Evolutionary conservation across 2,329 filamentous ascomycete species (phyloP).

Genomic region (Aschersonia sp.): DNA sequence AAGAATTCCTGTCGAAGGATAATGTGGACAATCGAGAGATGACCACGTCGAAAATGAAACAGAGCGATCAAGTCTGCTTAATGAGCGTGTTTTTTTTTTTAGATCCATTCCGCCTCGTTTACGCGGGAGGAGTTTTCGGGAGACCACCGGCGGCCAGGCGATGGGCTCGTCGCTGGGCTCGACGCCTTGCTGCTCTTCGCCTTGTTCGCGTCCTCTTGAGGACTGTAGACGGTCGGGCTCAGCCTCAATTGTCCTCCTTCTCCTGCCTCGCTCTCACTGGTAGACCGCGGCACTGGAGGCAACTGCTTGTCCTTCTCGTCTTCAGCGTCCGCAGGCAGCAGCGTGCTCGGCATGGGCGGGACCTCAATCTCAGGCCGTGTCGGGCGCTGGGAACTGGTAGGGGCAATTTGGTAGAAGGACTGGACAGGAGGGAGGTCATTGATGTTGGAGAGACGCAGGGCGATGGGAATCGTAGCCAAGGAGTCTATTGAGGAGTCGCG

Average conservation of each 20-base stretch:
- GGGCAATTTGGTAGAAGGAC: slow-evolving; percentile 4
- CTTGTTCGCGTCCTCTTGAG: slow-evolving; percentile 9
- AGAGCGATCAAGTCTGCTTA: background rate
- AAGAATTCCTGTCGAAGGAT: background rate
- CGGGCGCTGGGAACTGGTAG: background rate
- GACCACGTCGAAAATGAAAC: background rate
- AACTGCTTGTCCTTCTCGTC: slow-evolving; percentile 6
- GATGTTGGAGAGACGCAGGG: slow-evolving; percentile 49
- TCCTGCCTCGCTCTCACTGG: background rate
- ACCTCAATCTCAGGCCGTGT: background rate
- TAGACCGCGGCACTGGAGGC: slow-evolving; percentile 19
- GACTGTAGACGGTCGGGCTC: slow-evolving; percentile 38
- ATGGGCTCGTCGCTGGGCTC: background rate
- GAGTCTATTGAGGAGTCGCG: slow-evolving; percentile 49
- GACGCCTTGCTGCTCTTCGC: background rate
- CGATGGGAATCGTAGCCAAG: slow-evolving; percentile 57
- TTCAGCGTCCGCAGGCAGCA: background rate
- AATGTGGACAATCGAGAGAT: background rate
- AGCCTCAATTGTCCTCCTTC: slow-evolving; percentile 22
- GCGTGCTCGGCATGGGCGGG: background rate
- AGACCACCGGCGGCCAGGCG: background rate
- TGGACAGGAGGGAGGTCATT: slow-evolving; percentile 27
- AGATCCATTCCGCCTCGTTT: slow-evolving; percentile 6
- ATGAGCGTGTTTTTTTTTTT: background rate
- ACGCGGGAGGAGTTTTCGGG: background rate